These are phyloP conservation scores for Vanderwaltozyma polyspora DNA, from an alignment of 805 yeast species.

Conservation along the genomic window DNA sequence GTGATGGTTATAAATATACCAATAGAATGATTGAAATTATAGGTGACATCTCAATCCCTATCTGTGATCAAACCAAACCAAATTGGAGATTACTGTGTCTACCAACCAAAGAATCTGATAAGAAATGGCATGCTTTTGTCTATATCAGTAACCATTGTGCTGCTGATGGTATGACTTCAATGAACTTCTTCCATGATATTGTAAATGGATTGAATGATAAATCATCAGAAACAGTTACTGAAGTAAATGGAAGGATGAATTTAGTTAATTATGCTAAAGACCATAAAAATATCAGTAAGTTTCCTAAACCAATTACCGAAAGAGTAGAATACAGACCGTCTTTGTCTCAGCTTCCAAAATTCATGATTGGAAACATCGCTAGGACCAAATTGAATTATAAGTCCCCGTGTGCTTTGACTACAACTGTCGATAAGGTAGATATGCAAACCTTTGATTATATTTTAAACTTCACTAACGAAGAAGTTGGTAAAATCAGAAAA, in stretches of 20 bases:
- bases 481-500: slow-evolving; percentile 7
- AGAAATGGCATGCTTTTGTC: slow-evolving; percentile 5
- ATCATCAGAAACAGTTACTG: not conserved
- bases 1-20: slow-evolving; percentile 8
- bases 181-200: slow-evolving; percentile 17
- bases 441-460: slow-evolving; percentile 7
- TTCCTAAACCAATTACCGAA: slow-evolving; percentile 17
- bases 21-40: slow-evolving; percentile 8
- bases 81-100: slow-evolving; percentile 18
- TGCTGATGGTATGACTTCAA: slow-evolving; percentile 18
- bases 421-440: slow-evolving; percentile 1
- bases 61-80: slow-evolving; percentile 10
- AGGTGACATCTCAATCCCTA: slow-evolving; percentile 9
- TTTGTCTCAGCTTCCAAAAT: slow-evolving; percentile 6
- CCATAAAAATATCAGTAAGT: slow-evolving; percentile 4
- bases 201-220: slow-evolving; percentile 4
- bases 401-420: slow-evolving; percentile 6
- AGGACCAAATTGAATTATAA: slow-evolving; percentile 9
- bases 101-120: slow-evolving; percentile 2
- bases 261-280: slow-evolving; percentile 10
- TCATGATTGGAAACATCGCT: slow-evolving; percentile 7
- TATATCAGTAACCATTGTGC: slow-evolving; percentile 18
- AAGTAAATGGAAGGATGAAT: not conserved
- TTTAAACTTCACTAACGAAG: slow-evolving; percentile 6
- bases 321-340: slow-evolving; percentile 13